Evolutionary conservation across 2,329 filamentous ascomycete species (phyloP).

Genomic region (Trichoderma sp.): DNA sequence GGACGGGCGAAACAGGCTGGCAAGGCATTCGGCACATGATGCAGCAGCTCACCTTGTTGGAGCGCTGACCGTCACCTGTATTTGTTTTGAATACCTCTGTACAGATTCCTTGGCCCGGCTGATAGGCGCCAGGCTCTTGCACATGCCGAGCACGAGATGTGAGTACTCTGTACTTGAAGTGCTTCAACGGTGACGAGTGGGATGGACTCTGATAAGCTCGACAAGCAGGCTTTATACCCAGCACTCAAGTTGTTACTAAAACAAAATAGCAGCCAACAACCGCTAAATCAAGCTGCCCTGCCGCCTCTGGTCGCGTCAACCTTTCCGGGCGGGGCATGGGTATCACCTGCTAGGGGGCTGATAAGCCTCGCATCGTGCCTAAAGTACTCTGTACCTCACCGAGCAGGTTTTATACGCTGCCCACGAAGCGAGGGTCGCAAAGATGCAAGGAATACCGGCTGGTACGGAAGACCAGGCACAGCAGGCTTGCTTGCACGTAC

Average conservation of each 20-base stretch:
- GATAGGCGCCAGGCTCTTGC: neutral
- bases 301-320: neutral
- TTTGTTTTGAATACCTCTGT: neutral
- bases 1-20: slow-evolving; percentile 1
- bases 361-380: neutral
- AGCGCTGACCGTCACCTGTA: neutral
- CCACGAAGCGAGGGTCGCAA: neutral
- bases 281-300: neutral
- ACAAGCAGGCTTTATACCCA: neutral
- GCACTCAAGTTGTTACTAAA: neutral
- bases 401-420: neutral
- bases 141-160: slow-evolving; percentile 13
- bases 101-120: neutral
- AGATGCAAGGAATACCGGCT: neutral
- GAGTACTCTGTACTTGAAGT: neutral
- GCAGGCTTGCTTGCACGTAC: neutral
- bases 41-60: neutral
- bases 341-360: slow-evolving; percentile 14
- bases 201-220: neutral
- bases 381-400: neutral
- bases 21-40: slow-evolving; percentile 23
- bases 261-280: neutral
- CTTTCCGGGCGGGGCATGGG: neutral
- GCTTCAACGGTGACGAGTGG: neutral
- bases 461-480: neutral